These are phyloP conservation scores for Ophiostoma sp. DNA, from an alignment of 2,329 filamentous ascomycete genomes.

Conservation along the genomic window DNA sequence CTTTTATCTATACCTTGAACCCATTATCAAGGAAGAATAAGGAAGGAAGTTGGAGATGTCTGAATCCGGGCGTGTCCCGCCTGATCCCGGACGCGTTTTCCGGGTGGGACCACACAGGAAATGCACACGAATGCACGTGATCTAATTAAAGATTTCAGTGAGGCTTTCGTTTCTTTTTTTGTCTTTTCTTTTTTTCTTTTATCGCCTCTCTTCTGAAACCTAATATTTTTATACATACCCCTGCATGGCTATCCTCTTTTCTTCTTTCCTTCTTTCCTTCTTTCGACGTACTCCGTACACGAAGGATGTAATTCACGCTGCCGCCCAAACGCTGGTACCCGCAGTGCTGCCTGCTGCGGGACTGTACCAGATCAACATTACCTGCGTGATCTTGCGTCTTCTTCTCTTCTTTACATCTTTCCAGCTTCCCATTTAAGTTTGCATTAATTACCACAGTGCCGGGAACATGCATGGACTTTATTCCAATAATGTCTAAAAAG, in stretches of 20 bases:
- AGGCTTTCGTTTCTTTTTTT: background rate
- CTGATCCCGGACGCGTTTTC: slow-evolving; percentile 7
- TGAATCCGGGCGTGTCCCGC: slow-evolving; percentile 10
- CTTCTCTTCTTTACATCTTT: background rate
- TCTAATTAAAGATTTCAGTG: background rate
- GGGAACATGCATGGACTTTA: background rate
- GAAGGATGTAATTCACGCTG: background rate
- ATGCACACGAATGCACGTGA: background rate
- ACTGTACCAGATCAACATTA: slow-evolving; percentile 10
- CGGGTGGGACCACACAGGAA: background rate
- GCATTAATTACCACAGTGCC: background rate
- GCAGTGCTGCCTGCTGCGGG: slow-evolving; percentile 15
- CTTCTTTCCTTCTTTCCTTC: background rate
- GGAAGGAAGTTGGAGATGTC: background rate
- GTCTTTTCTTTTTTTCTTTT: background rate
- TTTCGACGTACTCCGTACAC: background rate
- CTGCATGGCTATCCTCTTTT: background rate
- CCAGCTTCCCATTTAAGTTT: background rate
- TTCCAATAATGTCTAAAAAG: background rate
- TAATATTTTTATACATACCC: background rate
- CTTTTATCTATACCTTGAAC: background rate
- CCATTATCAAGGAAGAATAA: background rate
- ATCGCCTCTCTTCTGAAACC: background rate
- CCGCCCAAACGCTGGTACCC: background rate
- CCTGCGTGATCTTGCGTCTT: background rate